Conservation (phyloP, 2,329 filamentous ascomycete genomes). For the Fusarium incarnatum region DNA sequence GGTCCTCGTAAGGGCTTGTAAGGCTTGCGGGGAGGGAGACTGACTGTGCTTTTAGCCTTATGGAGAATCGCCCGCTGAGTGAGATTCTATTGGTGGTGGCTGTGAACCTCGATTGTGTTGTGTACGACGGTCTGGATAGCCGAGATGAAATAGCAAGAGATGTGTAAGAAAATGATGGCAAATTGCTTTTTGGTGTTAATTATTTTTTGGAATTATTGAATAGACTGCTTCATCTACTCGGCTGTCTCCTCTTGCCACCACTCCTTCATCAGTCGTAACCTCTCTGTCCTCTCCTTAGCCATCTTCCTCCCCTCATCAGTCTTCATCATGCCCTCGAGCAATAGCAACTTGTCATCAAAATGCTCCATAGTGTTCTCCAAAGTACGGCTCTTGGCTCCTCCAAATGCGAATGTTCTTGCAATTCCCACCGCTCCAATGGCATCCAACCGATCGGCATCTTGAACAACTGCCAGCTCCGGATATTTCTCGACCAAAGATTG, state of each 20-base stretch:
- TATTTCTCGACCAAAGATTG: slow-evolving; percentile 69
- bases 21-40: slow-evolving; percentile 4
- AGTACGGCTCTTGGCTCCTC: slow-evolving; percentile 70
- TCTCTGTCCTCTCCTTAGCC: slow-evolving; percentile 64
- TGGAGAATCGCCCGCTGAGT: not conserved
- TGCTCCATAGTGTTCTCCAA: slow-evolving; percentile 77
- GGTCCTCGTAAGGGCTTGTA: slow-evolving; percentile 10
- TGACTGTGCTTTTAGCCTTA: slow-evolving; percentile 30
- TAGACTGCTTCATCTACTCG: not conserved
- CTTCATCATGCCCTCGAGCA: slow-evolving; percentile 74
- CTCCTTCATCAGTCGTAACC: slow-evolving; percentile 63
- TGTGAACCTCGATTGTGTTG: not conserved
- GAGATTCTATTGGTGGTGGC: not conserved
- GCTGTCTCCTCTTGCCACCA: slow-evolving; percentile 69
- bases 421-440: slow-evolving; percentile 89
- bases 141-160: not conserved
- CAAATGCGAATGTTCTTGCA: slow-evolving; percentile 72
- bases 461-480: slow-evolving; percentile 78
- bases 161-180: not conserved
- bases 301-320: slow-evolving; percentile 65
- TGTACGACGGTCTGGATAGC: not conserved
- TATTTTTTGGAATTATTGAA: slow-evolving; percentile 1
- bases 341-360: slow-evolving; percentile 80
- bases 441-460: slow-evolving; percentile 94
- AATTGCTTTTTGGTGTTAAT: not conserved